Base-by-base conservation (phyloP, 2,329 filamentous ascomycete genomes). In the Aureobasidium zeae region DNA sequence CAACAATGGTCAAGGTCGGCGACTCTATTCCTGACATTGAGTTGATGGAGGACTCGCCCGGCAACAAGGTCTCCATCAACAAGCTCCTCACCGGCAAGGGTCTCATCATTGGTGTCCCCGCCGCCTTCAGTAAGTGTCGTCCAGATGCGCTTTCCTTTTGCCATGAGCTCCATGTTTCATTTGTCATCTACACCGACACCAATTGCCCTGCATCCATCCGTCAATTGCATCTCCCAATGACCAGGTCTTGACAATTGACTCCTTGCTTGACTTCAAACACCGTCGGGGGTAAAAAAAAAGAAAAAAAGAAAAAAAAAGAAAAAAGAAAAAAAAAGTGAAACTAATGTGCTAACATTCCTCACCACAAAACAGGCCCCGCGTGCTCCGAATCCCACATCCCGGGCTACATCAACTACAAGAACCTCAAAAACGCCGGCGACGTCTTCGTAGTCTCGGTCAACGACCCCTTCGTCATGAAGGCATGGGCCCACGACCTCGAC, bases 401-500 rank as follows among this genome's bases (percentile, higher is more conserved):
- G 1, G 83, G 84, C 44, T 96, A 87, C 67, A 82, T 95, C 63
- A 79, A 78, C 58, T 83, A 86, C 60, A 73, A 81, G 44, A 78
- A 81, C 61, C 73, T 93, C 54, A 84, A 84, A 67, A 72, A 81
- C 48, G 86, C 84, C 21, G 88, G 87, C 36, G 73, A 83, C 57
- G 84, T 94, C 33, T 94, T 93, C 57, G 86, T 96, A 29, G 79
- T 96, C 45, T 80, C 84, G 12, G 88, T 95, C 60, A 96, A 96
- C 61, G 89, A 96, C 62, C 77, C 87, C 15, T 95, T 95, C 62
- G 88, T 94, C 33, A 94, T 88, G 76, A 93, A 93, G 65, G 88
- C 87, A 4, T 95, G 88, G 87, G 79, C 69, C 34, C 76, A 82
- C 50, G 71, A 76, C 49, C 73, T 95, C 31, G 87, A 95, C 63